A percentile compares a stretch with the other conserved stretches of the same genome.
phyloP scores from a whole-genome alignment of 805 yeast species.

The Tetrapisispora taiwanensis region DNA sequence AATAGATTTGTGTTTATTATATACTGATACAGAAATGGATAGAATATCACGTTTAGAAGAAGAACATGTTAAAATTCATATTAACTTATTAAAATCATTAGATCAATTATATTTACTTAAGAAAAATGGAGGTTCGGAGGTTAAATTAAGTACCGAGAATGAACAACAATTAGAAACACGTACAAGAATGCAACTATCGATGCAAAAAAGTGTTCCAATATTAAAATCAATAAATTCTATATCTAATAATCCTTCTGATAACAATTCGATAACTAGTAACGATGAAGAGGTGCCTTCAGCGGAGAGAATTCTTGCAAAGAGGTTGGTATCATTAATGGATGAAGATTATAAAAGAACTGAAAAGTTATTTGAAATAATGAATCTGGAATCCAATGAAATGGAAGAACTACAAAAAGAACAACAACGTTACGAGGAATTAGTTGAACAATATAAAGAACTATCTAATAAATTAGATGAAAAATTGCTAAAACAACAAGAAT shows the following conservation, averaged over 20 bases:
- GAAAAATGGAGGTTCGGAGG: background rate
- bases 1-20: no score
- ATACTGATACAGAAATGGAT: background rate
- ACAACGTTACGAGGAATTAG: background rate
- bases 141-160: conserved; percentile 2
- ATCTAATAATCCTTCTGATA: background rate
- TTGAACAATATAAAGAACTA: background rate
- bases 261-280: background rate
- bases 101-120: conserved; percentile 27
- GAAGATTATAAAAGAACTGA: conserved; percentile 13
- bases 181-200: conserved; percentile 15
- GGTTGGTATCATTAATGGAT: conserved; percentile 11
- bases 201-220: conserved; percentile 18
- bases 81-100: conserved; percentile 24
- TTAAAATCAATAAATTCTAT: conserved; percentile 12
- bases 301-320: conserved; percentile 12
- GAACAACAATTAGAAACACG: conserved; percentile 11
- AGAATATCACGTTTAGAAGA: conserved; percentile 12
- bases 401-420: conserved; percentile 1
- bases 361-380: conserved; percentile 5
- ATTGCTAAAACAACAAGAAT: background rate
- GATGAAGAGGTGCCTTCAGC: conserved; percentile 1
- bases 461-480: background rate
- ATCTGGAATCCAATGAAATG: conserved; percentile 3
- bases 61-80: conserved; percentile 27